Percentiles rank a stretch among this genome's conserved stretches.
These are phyloP conservation scores for Neocatenulostroma microsporum DNA, from an alignment of 2,329 filamentous ascomycete genomes.

Conservation along the genomic window DNA sequence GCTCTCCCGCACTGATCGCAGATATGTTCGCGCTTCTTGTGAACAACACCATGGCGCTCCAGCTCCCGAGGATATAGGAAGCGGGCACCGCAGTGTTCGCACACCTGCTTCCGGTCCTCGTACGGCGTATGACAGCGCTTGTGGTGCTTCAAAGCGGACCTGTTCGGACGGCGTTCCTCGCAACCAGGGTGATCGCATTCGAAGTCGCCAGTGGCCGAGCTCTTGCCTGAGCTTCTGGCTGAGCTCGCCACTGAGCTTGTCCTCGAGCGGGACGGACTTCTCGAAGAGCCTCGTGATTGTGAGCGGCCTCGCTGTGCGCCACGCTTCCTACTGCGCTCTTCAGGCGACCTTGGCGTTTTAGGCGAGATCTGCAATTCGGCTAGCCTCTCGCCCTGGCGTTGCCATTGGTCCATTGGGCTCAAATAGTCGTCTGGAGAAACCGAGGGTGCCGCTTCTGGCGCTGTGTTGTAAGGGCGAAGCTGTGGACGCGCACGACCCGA, in stretches of 20 bases:
- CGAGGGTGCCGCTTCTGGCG: not conserved
- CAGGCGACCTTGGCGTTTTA: no score
- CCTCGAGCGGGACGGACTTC: not conserved
- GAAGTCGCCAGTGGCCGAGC: not conserved
- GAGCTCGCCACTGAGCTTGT: not conserved
- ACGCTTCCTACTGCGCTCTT: no score
- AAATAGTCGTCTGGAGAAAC: not conserved
- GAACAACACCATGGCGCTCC: constrained; percentile 1
- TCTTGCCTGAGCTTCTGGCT: not conserved
- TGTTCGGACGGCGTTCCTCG: not conserved
- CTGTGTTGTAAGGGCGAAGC: not conserved
- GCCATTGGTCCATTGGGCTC: no score
- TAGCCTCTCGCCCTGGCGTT: no score
- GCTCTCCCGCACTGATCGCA: not conserved
- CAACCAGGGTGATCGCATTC: not conserved
- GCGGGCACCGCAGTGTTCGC: constrained; percentile 2
- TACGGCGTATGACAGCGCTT: constrained; percentile 4
- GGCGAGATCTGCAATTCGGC: no score
- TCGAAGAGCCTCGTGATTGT: no score
- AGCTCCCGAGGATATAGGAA: constrained; percentile 5
- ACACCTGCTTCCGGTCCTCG: constrained; percentile 1
- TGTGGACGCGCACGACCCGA: not conserved
- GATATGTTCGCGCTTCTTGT: not conserved
- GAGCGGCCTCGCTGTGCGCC: no score
- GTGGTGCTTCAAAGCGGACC: constrained; percentile 2